Conservation (phyloP, 768 basidiomycete genomes). For the Cyclocybe aegerita region DNA sequence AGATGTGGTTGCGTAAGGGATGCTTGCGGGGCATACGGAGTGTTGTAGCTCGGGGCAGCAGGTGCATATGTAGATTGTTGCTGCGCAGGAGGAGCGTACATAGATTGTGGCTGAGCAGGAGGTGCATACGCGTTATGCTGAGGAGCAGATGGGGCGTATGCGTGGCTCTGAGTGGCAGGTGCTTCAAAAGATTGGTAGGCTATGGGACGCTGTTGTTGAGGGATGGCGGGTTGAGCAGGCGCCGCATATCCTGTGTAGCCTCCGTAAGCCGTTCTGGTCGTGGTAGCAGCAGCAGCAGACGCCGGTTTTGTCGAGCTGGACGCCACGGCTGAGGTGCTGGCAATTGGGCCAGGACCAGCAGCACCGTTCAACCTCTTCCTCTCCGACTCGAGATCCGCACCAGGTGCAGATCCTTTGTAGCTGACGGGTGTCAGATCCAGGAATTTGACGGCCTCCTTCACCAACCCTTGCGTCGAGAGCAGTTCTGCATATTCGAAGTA, state of each 20-base stretch:
- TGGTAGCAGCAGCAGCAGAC: conserved; percentile 13
- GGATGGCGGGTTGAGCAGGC: conserved; percentile 13
- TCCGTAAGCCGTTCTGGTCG: conserved; percentile 17
- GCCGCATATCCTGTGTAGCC: conserved; percentile 19
- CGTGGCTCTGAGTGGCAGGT: conserved; percentile 12
- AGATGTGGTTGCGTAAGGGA: conserved; percentile 40
- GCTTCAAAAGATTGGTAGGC: not conserved
- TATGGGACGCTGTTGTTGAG: not conserved
- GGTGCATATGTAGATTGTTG: conserved; percentile 13
- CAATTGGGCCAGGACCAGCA: conserved; percentile 22
- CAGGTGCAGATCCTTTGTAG: conserved; percentile 62
- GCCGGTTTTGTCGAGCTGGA: conserved; percentile 19
- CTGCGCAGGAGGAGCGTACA: not conserved
- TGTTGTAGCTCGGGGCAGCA: conserved; percentile 10
- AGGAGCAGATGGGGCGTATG: conserved; percentile 8
- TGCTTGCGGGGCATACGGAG: conserved; percentile 33
- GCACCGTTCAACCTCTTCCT: conserved; percentile 39
- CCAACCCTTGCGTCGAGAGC: conserved; percentile 85
- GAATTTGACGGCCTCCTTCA: conserved; percentile 79
- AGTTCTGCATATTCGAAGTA: conserved; percentile 97
- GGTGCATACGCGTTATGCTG: conserved; percentile 14
- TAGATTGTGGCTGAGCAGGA: conserved; percentile 7
- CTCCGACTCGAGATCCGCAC: conserved; percentile 34
- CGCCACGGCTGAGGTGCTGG: conserved; percentile 15
- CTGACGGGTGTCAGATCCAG: conserved; percentile 75